These are phyloP conservation scores for Trebouxia sp. DNA, from an alignment of 139 green algal genomes.

Conservation along the genomic window DNA sequence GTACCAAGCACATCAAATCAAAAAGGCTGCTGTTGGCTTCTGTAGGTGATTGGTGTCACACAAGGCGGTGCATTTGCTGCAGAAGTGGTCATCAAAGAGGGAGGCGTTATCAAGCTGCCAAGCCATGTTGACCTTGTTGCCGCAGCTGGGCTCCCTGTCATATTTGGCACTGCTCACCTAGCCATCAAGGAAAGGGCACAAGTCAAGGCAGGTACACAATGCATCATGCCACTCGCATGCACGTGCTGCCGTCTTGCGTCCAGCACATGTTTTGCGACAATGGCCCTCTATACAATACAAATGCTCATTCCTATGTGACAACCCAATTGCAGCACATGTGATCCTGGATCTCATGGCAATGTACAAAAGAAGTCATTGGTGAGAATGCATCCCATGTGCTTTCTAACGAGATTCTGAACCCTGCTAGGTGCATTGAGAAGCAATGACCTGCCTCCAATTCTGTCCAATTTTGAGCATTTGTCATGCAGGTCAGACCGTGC, in stretches of 20 bases:
- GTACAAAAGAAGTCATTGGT: no score
- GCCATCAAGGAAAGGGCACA: constrained; percentile 68
- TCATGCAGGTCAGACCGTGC: constrained; percentile 71
- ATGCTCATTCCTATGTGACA: no score
- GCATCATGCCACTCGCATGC: not conserved
- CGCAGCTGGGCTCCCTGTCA: constrained; percentile 72
- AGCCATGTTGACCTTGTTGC: constrained; percentile 39
- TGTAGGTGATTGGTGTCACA: constrained; percentile 58
- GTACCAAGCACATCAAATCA: not conserved
- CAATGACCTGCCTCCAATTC: no score
- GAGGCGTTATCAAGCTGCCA: constrained; percentile 44
- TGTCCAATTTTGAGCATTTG: no score
- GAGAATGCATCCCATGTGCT: no score
- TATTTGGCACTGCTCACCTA: constrained; percentile 86
- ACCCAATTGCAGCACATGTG: no score
- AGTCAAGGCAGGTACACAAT: constrained; percentile 51
- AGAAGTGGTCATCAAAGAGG: constrained; percentile 57
- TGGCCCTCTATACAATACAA: no score
- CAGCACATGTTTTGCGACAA: no score
- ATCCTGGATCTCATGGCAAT: no score
- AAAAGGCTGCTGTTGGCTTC: not conserved
- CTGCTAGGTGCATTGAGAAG: no score
- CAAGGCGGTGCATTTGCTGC: constrained; percentile 74
- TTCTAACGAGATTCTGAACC: no score
- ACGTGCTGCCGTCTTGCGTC: no score